Conservation (phyloP, 2,329 filamentous ascomycete genomes). For the Botryotinia convoluta region DNA sequence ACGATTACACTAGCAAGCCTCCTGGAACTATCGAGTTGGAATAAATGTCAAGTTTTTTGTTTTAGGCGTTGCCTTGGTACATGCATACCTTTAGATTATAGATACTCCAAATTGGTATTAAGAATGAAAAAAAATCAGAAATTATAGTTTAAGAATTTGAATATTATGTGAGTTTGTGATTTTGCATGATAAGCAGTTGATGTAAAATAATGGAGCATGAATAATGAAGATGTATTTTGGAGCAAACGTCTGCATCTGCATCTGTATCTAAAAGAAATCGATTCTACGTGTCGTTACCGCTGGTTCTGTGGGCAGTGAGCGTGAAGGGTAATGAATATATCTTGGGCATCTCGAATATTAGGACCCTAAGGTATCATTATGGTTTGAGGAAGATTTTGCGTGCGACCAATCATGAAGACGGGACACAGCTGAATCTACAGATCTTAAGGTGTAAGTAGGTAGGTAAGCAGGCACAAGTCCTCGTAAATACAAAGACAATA, state of each 20-base stretch:
- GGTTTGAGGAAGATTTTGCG: background rate
- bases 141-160: no score
- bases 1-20: slow-evolving; percentile 58
- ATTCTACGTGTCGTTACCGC: background rate
- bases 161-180: background rate
- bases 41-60: slow-evolving; percentile 39
- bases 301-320: background rate
- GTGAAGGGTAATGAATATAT: background rate
- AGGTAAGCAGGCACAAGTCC: background rate
- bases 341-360: background rate
- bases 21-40: slow-evolving; percentile 68
- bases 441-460: background rate
- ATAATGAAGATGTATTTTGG: background rate
- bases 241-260: background rate
- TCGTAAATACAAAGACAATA: background rate
- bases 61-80: slow-evolving; percentile 9
- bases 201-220: background rate
- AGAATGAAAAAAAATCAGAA: background rate
- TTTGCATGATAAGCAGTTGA: background rate
- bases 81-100: slow-evolving; percentile 6
- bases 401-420: background rate
- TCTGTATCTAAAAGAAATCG: background rate
- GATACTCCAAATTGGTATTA: background rate
- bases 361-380: background rate
- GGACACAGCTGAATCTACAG: background rate